Evolutionary conservation across 805 yeast species (phyloP).

Genomic region (Teunomyces kruisii): DNA sequence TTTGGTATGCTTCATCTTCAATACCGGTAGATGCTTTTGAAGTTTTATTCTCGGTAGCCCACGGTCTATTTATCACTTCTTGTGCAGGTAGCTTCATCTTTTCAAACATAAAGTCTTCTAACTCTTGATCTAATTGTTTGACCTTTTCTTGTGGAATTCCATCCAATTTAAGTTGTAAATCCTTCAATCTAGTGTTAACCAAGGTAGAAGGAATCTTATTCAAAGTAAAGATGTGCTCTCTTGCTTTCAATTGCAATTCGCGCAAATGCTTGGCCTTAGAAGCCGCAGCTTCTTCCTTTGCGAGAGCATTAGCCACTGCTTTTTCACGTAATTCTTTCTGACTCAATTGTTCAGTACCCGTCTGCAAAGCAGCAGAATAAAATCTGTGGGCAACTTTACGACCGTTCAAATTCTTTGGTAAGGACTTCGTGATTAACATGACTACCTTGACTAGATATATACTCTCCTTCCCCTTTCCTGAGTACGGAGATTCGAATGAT

Average conservation of each 20-base stretch:
- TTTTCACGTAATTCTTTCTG: conserved; percentile 37
- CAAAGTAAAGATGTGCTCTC: conserved; percentile 27
- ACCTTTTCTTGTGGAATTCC: conserved; percentile 31
- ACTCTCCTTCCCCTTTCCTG: conserved; percentile 1
- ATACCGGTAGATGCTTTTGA: conserved; percentile 5
- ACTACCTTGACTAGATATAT: neutral
- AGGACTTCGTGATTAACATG: neutral
- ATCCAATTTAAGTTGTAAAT: conserved; percentile 31
- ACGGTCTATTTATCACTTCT: conserved; percentile 33
- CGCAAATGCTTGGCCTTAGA: conserved; percentile 34
- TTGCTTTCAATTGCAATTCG: conserved; percentile 29
- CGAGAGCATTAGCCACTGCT: conserved; percentile 44
- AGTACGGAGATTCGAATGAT: neutral
- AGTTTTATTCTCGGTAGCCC: conserved; percentile 19
- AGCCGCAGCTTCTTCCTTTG: conserved; percentile 41
- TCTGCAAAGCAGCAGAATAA: conserved; percentile 1
- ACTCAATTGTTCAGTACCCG: conserved; percentile 9
- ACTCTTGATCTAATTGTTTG: conserved; percentile 39
- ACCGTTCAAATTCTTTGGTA: neutral
- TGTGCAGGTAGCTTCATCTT: conserved; percentile 32
- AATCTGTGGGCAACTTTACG: neutral
- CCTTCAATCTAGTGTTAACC: conserved; percentile 27
- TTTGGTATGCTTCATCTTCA: conserved; percentile 12
- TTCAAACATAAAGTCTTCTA: conserved; percentile 36
- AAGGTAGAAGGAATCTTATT: conserved; percentile 34